Percentiles rank a stretch among this genome's conserved stretches.
These are phyloP conservation scores for Suillus spraguei DNA, from an alignment of 768 basidiomycete genomes.

Conservation along the genomic window DNA sequence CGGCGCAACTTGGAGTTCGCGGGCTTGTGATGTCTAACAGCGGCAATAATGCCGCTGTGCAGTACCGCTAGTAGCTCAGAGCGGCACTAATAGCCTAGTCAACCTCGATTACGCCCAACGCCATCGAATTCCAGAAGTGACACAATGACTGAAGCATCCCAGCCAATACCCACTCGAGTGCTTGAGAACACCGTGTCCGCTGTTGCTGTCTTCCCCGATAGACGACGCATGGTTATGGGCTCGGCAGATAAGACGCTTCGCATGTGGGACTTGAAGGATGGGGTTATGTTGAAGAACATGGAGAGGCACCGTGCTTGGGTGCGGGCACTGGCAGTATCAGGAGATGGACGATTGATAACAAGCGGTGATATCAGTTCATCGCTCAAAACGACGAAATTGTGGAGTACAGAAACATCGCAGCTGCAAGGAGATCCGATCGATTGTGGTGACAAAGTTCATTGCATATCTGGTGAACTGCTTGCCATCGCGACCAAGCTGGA, in stretches of 20 bases:
- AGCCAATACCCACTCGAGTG: neutral
- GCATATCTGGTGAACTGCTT: neutral
- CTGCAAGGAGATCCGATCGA: neutral
- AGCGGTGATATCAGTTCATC: neutral
- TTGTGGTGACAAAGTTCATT: neutral
- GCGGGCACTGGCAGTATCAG: neutral
- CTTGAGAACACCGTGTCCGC: neutral
- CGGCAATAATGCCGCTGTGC: neutral
- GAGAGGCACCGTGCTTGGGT: neutral
- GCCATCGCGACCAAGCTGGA: neutral
- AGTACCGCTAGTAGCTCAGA: neutral
- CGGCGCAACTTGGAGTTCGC: neutral
- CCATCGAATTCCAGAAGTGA: neutral
- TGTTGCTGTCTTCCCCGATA: neutral
- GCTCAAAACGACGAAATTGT: neutral
- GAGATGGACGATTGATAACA: neutral
- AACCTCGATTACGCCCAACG: neutral
- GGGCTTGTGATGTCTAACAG: no score
- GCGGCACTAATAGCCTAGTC: no score
- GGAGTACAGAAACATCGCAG: neutral
- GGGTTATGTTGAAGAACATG: neutral
- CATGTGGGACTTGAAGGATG: neutral
- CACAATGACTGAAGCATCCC: neutral
- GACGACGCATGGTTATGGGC: neutral
- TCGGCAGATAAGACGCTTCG: neutral